These are phyloP conservation scores for Lactarius indigo DNA, from an alignment of 768 basidiomycete species.

Conservation along the genomic window DNA sequence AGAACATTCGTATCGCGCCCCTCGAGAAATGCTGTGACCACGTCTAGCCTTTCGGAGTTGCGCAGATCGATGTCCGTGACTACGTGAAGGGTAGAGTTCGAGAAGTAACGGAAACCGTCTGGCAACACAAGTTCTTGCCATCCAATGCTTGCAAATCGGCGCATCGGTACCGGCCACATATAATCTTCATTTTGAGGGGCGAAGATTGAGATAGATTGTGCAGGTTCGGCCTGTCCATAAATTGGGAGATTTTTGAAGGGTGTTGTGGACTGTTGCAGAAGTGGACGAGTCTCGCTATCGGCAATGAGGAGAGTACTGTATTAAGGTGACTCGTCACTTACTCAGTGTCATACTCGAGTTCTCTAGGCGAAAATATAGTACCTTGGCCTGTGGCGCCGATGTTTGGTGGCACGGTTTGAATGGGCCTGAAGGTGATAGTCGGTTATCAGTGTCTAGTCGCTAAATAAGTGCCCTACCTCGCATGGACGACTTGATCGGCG, in stretches of 20 bases:
- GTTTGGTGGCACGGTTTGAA: slow-evolving; percentile 19
- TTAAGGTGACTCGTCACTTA: slow-evolving; percentile 25
- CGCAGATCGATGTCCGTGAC: slow-evolving; percentile 73
- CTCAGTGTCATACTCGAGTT: slow-evolving; percentile 28
- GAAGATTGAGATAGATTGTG: slow-evolving; percentile 20
- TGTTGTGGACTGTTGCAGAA: slow-evolving; percentile 41
- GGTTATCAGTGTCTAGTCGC: background rate
- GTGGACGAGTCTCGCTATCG: slow-evolving; percentile 51
- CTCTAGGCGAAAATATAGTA: slow-evolving; percentile 13
- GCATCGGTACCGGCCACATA: slow-evolving; percentile 27
- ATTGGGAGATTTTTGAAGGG: slow-evolving; percentile 25
- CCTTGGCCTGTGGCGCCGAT: slow-evolving; percentile 6
- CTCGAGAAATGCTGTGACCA: slow-evolving; percentile 45
- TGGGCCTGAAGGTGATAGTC: slow-evolving; percentile 17
- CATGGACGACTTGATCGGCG: slow-evolving; percentile 10
- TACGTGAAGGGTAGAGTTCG: slow-evolving; percentile 55
- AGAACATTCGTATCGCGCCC: slow-evolving; percentile 33
- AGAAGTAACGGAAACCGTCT: slow-evolving; percentile 66
- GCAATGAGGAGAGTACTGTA: slow-evolving; percentile 2
- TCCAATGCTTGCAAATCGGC: slow-evolving; percentile 47
- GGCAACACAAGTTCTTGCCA: slow-evolving; percentile 79
- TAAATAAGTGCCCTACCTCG: slow-evolving; percentile 12
- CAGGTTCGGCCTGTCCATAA: slow-evolving; percentile 22
- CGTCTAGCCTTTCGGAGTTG: slow-evolving; percentile 45
- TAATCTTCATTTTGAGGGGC: slow-evolving; percentile 27